A percentile compares a stretch with the other conserved stretches of the same genome.
Evolutionary conservation across 148 eudicot genomes (phyloP).

Genomic region (Rhododendron henanense): DNA sequence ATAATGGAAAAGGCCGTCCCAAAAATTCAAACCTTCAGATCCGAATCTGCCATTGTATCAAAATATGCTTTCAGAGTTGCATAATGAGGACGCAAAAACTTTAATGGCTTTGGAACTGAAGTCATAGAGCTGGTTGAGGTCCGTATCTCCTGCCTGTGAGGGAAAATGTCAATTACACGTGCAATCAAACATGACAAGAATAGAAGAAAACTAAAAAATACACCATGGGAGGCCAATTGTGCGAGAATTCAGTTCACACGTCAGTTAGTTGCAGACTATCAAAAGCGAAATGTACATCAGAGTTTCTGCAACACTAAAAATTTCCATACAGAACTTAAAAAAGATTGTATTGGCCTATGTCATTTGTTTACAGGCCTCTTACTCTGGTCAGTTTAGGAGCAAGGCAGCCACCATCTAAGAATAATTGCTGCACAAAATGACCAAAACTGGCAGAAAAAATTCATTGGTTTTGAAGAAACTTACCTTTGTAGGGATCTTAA

Average conservation of each 20-base stretch:
- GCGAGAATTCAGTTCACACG: neutral
- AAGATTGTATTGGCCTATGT: neutral
- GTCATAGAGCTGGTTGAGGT: conserved; percentile 97
- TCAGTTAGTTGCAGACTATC: neutral
- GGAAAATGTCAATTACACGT: neutral
- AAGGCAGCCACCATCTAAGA: neutral
- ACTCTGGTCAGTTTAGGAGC: neutral
- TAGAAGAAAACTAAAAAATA: neutral
- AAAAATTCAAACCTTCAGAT: conserved; percentile 51
- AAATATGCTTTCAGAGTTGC: conserved; percentile 72
- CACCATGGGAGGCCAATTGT: neutral
- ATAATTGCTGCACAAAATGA: neutral
- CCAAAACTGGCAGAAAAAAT: neutral
- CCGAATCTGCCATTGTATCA: conserved; percentile 65
- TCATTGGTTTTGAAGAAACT: neutral
- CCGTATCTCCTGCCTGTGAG: conserved; percentile 79
- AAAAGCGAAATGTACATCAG: neutral
- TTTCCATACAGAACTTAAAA: neutral
- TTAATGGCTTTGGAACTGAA: conserved; percentile 92
- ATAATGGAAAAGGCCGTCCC: neutral
- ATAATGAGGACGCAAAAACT: conserved; percentile 93
- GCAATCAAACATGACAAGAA: neutral
- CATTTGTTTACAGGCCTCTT: neutral
- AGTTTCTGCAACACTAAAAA: neutral
- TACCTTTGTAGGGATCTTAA: neutral